Base-by-base conservation (phyloP, 331 rosid species). In the Spiraea crenata region DNA sequence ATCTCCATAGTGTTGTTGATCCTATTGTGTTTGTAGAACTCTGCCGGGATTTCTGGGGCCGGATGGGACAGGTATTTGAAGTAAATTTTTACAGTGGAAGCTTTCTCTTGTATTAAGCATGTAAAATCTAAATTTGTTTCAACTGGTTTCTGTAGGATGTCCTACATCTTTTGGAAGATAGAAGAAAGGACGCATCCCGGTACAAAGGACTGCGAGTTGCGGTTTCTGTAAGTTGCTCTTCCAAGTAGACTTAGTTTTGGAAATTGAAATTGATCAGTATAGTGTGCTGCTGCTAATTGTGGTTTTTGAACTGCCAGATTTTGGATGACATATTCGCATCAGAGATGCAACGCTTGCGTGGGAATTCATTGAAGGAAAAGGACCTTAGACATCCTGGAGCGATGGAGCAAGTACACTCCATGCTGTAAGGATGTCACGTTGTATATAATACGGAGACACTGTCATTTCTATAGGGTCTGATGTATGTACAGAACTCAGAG, bases 271-370 rank as follows among this genome's bases (percentile, higher is more conserved):
- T 25, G 31, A 25, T 25, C 31, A 25, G 31, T 25, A 25, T 25
- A 25, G 31, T 14, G 19, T 6, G 31, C 16, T 67, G 13, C 35
- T 64, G 54, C 52, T 45, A 41, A 15, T 5, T 39, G 7, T n/a
- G 50, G 47, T 16, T 14, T 31, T 77, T 57, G 15, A 9, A n/a
- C 40, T 39, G 37, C 47, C 60, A 82, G 85, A 74, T 70, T 14
- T 5, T 77, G 69, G 75, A 82, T 57, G 75, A 77, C 51, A 61
- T 71, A 51, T 82, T 82, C 39, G 69, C 75, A 20, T 82, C 80
- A 11, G 77, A 77, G 42, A 82, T 82, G 77, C 85, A 70, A 14
- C 42, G 80, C 47, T 13, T 74, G 10, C 70, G 50, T 13, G 70
- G 85, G 57, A 77, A 70, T 35, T 51, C 74, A 5, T 6, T 70